These are phyloP conservation scores for Amaranthus hypochondriacus DNA, from an alignment of 148 eudicot species.

Conservation along the genomic window DNA sequence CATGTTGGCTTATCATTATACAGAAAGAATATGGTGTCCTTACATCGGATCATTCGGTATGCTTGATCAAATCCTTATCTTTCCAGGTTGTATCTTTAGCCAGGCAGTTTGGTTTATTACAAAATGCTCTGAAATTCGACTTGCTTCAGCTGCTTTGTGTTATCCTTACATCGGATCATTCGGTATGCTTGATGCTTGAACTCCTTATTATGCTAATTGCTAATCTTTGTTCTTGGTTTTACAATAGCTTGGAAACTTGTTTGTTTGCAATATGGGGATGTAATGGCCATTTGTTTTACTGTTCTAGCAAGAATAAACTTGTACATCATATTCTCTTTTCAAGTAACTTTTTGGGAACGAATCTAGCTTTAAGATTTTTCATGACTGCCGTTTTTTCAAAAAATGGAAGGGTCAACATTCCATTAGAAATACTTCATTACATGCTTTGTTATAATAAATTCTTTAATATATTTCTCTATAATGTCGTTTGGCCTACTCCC, in stretches of 20 bases:
- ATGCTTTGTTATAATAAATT: no score
- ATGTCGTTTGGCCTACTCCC: no score
- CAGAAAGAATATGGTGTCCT: slow-evolving; percentile 2
- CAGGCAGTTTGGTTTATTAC: slow-evolving; percentile 66
- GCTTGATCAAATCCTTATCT: slow-evolving; percentile 6
- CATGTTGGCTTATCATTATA: background rate
- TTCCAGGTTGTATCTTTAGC: slow-evolving; percentile 57
- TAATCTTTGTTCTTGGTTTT: background rate
- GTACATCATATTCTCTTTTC: background rate
- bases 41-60: background rate
- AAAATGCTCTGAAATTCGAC: slow-evolving; percentile 80
- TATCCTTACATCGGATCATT: slow-evolving; percentile 50
- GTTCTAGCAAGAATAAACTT: background rate
- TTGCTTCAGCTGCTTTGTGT: slow-evolving; percentile 60
- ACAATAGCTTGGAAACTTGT: background rate
- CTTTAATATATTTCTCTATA: no score
- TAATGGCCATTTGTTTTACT: background rate
- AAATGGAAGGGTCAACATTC: no score
- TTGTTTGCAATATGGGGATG: background rate
- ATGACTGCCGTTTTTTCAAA: no score
- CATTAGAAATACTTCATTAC: no score
- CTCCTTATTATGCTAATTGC: background rate
- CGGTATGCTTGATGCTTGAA: slow-evolving; percentile 50
- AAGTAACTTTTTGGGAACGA: background rate
- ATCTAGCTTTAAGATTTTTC: background rate